Percentiles rank a stretch among this genome's conserved stretches.
Conservation (phyloP, 2,329 filamentous ascomycete genomes). For the Calycina marina region DNA sequence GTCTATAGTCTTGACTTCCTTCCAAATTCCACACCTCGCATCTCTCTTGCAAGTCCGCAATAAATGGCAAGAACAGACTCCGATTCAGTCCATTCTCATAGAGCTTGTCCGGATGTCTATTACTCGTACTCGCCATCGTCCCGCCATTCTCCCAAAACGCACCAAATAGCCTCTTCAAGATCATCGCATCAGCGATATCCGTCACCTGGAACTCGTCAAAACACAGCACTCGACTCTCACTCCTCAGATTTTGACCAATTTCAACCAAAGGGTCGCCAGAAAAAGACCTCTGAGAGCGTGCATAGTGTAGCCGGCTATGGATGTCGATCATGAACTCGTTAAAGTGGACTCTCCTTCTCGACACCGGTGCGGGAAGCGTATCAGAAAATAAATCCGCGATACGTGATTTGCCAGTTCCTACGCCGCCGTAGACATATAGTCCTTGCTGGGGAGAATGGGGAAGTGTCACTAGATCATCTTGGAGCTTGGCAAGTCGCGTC, state of each 20-base stretch:
- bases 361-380: slow-evolving; percentile 4
- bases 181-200: slow-evolving; percentile 7
- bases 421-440: background rate
- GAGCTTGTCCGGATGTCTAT: slow-evolving; percentile 1
- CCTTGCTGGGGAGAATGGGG: background rate
- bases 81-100: slow-evolving; percentile 7
- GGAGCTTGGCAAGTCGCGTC: background rate
- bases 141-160: slow-evolving; percentile 3
- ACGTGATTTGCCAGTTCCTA: background rate
- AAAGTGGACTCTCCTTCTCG: slow-evolving; percentile 5
- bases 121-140: background rate
- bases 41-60: slow-evolving; percentile 3
- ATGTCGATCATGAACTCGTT: slow-evolving; percentile 9
- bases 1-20: slow-evolving; percentile 6
- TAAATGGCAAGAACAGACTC: slow-evolving; percentile 6
- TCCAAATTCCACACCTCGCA: slow-evolving; percentile 8
- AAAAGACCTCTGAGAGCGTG: background rate
- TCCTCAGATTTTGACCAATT: background rate
- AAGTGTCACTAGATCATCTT: background rate
- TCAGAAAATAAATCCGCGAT: background rate
- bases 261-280: background rate
- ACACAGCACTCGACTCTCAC: slow-evolving; percentile 3
- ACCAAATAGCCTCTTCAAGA: slow-evolving; percentile 5
- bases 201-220: slow-evolving; percentile 9
- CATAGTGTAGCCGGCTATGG: slow-evolving; percentile 6